Evolutionary conservation across 768 basidiomycete genomes (phyloP).

Genomic region (Suillus subalutaceus): DNA sequence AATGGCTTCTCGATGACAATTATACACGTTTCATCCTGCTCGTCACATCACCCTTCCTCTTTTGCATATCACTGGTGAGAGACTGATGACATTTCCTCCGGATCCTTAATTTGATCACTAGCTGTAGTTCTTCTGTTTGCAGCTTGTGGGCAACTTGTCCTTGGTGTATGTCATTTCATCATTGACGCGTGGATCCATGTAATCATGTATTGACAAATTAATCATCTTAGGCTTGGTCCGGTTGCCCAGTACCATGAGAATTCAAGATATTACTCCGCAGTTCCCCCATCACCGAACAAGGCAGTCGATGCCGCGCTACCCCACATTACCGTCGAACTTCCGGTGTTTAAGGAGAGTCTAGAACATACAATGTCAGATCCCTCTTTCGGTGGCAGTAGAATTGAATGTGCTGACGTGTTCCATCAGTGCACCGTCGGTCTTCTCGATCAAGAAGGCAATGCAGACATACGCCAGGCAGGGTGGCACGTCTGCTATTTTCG

Average conservation of each 20-base stretch:
- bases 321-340: constrained; percentile 80
- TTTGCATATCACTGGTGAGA: constrained; percentile 71
- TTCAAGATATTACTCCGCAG: constrained; percentile 79
- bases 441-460: constrained; percentile 83
- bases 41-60: constrained; percentile 66
- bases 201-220: constrained; percentile 5
- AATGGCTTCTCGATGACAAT: constrained; percentile 66
- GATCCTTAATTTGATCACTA: constrained; percentile 14
- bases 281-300: constrained; percentile 58
- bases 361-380: constrained; percentile 73
- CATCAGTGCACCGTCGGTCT: constrained; percentile 69
- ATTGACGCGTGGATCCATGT: constrained; percentile 1
- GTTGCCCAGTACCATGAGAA: constrained; percentile 87
- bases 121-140: constrained; percentile 71
- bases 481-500: constrained; percentile 75
- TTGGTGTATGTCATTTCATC: constrained; percentile 51
- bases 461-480: constrained; percentile 93
- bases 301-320: constrained; percentile 67
- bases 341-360: constrained; percentile 86
- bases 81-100: constrained; percentile 18
- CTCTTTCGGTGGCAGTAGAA: background rate
- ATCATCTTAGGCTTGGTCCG: constrained; percentile 62
- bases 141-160: constrained; percentile 62
- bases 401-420: constrained; percentile 19
- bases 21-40: constrained; percentile 68